phyloP scores from a whole-genome alignment of 495 filamentous ascomycete genomes.

The Pyronema omphalodes region DNA sequence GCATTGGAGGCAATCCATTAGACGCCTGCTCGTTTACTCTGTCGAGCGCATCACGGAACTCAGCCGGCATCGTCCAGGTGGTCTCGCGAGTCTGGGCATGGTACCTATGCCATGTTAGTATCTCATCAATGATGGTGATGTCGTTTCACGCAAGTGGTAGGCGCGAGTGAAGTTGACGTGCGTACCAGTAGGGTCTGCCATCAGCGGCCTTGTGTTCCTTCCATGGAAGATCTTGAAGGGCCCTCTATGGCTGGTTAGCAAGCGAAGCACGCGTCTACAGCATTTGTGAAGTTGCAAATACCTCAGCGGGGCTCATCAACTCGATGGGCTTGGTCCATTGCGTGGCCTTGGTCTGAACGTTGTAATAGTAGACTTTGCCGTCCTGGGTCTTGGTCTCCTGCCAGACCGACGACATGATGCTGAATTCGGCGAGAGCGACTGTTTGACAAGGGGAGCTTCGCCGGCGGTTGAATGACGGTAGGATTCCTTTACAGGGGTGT shows the following conservation, averaged over 20 bases:
- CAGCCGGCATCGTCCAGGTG: constrained; percentile 86
- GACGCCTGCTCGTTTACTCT: constrained; percentile 24
- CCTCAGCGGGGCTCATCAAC: constrained; percentile 74
- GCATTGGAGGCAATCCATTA: background rate
- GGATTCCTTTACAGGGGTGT: constrained; percentile 4
- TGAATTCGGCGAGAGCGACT: background rate
- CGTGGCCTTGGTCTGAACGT: constrained; percentile 65
- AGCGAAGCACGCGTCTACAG: background rate
- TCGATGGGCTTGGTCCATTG: constrained; percentile 90
- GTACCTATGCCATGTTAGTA: constrained; percentile 27
- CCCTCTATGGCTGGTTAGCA: constrained; percentile 28
- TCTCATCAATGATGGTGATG: background rate
- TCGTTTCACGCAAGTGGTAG: background rate
- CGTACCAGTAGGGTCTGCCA: constrained; percentile 74
- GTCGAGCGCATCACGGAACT: constrained; percentile 53
- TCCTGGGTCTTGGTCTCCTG: constrained; percentile 64
- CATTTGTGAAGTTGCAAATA: constrained; percentile 26
- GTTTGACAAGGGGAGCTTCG: constrained; percentile 13
- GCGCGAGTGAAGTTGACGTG: background rate
- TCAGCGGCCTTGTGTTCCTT: constrained; percentile 77
- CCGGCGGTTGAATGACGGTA: constrained; percentile 8
- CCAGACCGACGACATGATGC: constrained; percentile 51
- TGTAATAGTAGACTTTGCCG: constrained; percentile 87
- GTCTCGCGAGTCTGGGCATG: constrained; percentile 81
- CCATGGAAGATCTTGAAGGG: constrained; percentile 70